phyloP scores from a whole-genome alignment of 2,329 filamentous ascomycete genomes.

The Mollisia scopiformis region DNA sequence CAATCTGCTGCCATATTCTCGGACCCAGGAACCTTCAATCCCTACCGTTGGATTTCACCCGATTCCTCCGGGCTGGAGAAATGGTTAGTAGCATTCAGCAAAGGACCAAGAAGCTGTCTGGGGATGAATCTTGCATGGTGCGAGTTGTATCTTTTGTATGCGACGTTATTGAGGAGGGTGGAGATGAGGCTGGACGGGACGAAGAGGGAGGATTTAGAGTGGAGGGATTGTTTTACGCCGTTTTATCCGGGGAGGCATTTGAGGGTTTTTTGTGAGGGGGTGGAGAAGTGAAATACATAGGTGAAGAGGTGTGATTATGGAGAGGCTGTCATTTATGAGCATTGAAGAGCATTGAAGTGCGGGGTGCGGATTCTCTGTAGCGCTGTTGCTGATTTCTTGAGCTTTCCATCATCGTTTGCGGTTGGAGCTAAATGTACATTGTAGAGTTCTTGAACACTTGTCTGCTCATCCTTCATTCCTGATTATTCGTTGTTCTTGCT shows the following conservation, averaged over 20 bases:
- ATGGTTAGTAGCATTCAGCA: slow-evolving; percentile 45
- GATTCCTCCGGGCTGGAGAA: slow-evolving; percentile 9
- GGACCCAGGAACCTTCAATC: slow-evolving; percentile 23
- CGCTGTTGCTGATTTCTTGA: too few relatives aligned
- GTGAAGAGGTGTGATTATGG: not conserved
- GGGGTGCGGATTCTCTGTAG: too few relatives aligned
- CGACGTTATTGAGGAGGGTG: slow-evolving; percentile 37
- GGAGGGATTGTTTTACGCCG: slow-evolving; percentile 34
- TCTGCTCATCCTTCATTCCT: too few relatives aligned
- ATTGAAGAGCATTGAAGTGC: too few relatives aligned
- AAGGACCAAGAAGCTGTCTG: slow-evolving; percentile 45
- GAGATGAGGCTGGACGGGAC: slow-evolving; percentile 33
- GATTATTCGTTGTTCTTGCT: too few relatives aligned
- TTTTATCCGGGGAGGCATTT: slow-evolving; percentile 27
- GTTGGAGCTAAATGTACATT: too few relatives aligned
- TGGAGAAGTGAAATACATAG: not conserved
- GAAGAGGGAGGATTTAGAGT: slow-evolving; percentile 32
- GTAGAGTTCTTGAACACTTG: too few relatives aligned
- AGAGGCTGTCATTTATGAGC: not conserved
- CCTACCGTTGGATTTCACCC: slow-evolving; percentile 25
- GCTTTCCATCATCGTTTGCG: too few relatives aligned
- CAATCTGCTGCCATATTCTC: slow-evolving; percentile 28
- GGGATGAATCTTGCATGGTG: slow-evolving; percentile 34
- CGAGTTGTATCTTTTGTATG: slow-evolving; percentile 39
- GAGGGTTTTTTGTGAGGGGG: slow-evolving; percentile 23